Percentiles rank a stretch among this genome's conserved stretches.
phyloP scores from a whole-genome alignment of 176 grass and related monocot species.

The Carex kokanica region DNA sequence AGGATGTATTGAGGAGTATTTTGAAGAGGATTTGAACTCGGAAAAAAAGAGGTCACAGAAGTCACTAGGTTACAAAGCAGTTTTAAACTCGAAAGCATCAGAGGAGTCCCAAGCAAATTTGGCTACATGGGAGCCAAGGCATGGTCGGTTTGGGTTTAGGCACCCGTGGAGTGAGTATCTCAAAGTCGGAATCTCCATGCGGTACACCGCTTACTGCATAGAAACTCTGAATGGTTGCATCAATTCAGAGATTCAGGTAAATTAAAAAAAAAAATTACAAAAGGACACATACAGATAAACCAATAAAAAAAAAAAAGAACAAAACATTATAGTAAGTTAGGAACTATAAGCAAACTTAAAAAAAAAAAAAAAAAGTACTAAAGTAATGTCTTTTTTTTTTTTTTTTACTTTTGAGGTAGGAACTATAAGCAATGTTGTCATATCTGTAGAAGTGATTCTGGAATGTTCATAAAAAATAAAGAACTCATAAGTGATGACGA shows the following conservation, averaged over 20 bases:
- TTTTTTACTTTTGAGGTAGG: too few species aligned
- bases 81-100: slow-evolving; percentile 81
- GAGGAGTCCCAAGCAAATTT: slow-evolving; percentile 92
- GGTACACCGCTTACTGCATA: slow-evolving; percentile 83
- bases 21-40: not conserved
- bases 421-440: not conserved
- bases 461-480: not conserved
- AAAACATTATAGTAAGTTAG: not conserved
- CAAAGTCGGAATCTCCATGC: slow-evolving; percentile 65
- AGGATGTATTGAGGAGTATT: slow-evolving; percentile 64
- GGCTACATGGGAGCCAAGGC: slow-evolving; percentile 79
- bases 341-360: not conserved
- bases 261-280: not conserved
- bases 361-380: too few species aligned
- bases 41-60: slow-evolving; percentile 18
- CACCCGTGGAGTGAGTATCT: slow-evolving; percentile 80
- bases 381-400: too few species aligned
- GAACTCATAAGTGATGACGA: not conserved
- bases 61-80: slow-evolving; percentile 67
- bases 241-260: slow-evolving; percentile 45
- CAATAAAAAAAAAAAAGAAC: not conserved
- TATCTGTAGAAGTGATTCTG: not conserved
- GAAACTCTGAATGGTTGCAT: slow-evolving; percentile 61
- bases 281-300: not conserved
- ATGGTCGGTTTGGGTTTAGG: slow-evolving; percentile 67